These are phyloP conservation scores for Euphorbia schlechtendalii DNA, from an alignment of 441 rosid genomes.

Conservation along the genomic window DNA sequence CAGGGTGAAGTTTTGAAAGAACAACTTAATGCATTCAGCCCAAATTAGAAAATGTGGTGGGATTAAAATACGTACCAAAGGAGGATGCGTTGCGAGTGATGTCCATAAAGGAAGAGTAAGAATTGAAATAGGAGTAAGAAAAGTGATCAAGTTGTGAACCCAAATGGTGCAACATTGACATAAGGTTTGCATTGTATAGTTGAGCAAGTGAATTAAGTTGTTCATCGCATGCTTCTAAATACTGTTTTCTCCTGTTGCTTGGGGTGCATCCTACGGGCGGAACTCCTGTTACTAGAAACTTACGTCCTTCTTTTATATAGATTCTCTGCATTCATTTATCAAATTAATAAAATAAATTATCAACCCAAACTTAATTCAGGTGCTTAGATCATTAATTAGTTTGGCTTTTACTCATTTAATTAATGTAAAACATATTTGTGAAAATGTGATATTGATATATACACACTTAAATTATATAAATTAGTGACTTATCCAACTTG, in stretches of 20 bases:
- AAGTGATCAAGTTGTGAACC: slow-evolving; percentile 22
- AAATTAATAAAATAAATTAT: too few relatives aligned
- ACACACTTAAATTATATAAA: too few relatives aligned
- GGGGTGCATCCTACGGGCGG: slow-evolving; percentile 34
- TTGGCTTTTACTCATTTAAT: too few relatives aligned
- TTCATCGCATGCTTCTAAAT: slow-evolving; percentile 25
- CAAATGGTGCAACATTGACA: slow-evolving; percentile 21
- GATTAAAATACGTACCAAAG: slow-evolving; percentile 26
- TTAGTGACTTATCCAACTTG: too few relatives aligned
- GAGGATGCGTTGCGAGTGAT: slow-evolving; percentile 25
- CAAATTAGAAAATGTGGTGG: too few relatives aligned
- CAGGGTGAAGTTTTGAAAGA: too few relatives aligned
- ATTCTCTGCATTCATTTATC: slow-evolving; percentile 29
- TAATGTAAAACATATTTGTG: too few relatives aligned
- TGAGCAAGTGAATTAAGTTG: slow-evolving; percentile 18
- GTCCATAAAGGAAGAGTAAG: slow-evolving; percentile 14
- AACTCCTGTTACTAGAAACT: slow-evolving; percentile 29
- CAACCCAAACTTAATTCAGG: too few relatives aligned
- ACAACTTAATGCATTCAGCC: too few relatives aligned
- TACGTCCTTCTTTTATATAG: slow-evolving; percentile 26
- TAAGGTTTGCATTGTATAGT: slow-evolving; percentile 21
- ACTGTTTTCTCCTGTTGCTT: slow-evolving; percentile 19
- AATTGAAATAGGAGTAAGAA: slow-evolving; percentile 27
- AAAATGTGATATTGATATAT: too few relatives aligned
- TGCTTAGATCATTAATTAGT: too few relatives aligned